A percentile compares a stretch with the other conserved stretches of the same genome.
phyloP scores from a whole-genome alignment of 129 eudicot species.

The Flaveria bidentis region DNA sequence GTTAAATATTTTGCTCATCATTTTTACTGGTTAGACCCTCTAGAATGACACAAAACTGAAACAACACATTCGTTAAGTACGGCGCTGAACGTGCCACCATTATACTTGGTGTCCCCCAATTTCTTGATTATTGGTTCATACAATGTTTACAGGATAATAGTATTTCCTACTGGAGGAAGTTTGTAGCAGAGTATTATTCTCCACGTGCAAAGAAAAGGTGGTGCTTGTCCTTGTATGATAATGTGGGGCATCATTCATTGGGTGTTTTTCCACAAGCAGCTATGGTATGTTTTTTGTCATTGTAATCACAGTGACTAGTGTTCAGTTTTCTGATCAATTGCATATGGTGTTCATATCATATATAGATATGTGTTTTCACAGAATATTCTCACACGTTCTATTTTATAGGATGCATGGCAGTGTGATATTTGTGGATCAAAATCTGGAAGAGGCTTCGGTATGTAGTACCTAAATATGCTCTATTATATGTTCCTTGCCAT shows the following conservation, averaged over 20 bases:
- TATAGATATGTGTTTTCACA: neutral
- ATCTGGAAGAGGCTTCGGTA: constrained; percentile 99
- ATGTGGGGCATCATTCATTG: constrained; percentile 81
- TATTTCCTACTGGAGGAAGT: constrained; percentile 92
- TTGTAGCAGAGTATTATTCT: constrained; percentile 88
- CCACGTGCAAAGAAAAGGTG: constrained; percentile 99
- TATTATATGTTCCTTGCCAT: neutral
- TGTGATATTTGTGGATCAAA: constrained; percentile 96
- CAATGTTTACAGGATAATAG: constrained; percentile 59
- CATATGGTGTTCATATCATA: neutral
- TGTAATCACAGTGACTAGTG: neutral
- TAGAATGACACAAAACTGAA: neutral
- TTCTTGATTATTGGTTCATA: neutral
- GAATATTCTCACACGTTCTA: neutral
- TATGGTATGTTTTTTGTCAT: constrained; percentile 50
- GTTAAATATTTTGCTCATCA: neutral
- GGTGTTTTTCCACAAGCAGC: constrained; percentile 94
- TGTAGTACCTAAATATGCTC: constrained; percentile 29
- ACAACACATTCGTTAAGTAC: neutral
- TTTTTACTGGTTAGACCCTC: neutral
- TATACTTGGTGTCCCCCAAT: neutral
- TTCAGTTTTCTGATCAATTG: neutral
- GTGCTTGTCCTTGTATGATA: constrained; percentile 88
- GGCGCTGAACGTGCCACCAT: neutral
- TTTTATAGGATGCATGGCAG: constrained; percentile 90